Base-by-base conservation (phyloP, 371 early-diverging fungal species). In the Mucor mucedo region DNA sequence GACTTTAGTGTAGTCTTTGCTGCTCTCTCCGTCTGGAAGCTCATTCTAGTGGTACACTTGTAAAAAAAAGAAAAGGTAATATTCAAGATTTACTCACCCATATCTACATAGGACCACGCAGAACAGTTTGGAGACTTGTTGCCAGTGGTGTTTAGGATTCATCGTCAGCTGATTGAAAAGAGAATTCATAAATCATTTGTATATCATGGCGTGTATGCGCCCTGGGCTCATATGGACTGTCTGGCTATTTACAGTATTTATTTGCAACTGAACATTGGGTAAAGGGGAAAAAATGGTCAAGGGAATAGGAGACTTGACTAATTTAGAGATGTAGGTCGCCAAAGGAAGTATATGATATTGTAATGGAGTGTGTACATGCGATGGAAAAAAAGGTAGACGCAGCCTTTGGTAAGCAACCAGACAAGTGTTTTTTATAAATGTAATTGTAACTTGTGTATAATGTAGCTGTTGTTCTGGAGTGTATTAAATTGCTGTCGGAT, bases 141-240 rank as follows among this genome's bases (percentile, higher is more conserved):
- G 30, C 68, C 80, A 1, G 42, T 55, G 2, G 63, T 86, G 30
- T 54, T 71, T 7, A 63, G 66, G 6, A 72, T 83, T 13, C 69
- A 77, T 45, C 58, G 64, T 55, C 75, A 84, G 33, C 72, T 79
- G 2, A 40, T 83, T 48, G 75, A 80, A 28, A 66, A 69, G 35
- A 71, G 70, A 32, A 63, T 78, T 6, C 76, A 75, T 38, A 69
- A 68, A 30, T 69, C 75, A 14, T 82, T 71, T 56, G 63, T 63
- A 8, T 83, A 79, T 64, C 86, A 86, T 63, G 82, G 82, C 33
- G 79, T 82, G 4, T 70, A 72, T 7, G 83, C 86, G 2, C 86
- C 86, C 4, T 86, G 84, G 84, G 78, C 80, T 4, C 84, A 84
- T 55, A 38, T 84, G 6, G 56, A 72, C 33, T 75, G 77, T 41